phyloP scores from a whole-genome alignment of 345 rosid genomes.

The Murraya paniculata region DNA sequence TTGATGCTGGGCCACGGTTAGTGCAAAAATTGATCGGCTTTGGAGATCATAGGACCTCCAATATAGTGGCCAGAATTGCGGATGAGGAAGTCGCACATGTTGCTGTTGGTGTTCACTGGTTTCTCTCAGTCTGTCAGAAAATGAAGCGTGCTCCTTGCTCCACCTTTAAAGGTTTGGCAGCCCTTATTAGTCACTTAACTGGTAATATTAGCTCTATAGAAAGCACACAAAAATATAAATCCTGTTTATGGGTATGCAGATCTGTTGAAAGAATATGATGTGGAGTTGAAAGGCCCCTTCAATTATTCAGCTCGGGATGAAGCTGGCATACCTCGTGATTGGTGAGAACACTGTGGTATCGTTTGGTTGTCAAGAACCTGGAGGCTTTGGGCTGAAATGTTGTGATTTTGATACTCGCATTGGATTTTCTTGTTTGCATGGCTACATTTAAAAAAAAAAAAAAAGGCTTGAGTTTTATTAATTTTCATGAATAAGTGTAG shows the following conservation, averaged over 20 bases:
- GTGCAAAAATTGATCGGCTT: slow-evolving; percentile 78
- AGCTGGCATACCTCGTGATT: slow-evolving; percentile 90
- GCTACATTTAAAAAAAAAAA: no score
- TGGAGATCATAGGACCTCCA: slow-evolving; percentile 78
- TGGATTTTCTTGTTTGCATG: background rate
- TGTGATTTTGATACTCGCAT: background rate
- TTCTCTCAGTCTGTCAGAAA: slow-evolving; percentile 64
- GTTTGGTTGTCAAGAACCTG: background rate
- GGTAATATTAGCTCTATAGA: background rate
- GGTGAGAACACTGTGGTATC: slow-evolving; percentile 38
- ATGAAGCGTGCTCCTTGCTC: slow-evolving; percentile 66
- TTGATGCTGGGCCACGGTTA: slow-evolving; percentile 95
- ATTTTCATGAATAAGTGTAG: background rate
- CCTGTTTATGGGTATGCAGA: slow-evolving; percentile 37
- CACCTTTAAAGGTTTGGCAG: slow-evolving; percentile 68
- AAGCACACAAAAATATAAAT: slow-evolving; percentile 8
- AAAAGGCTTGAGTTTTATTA: background rate
- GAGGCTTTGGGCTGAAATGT: background rate
- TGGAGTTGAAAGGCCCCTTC: slow-evolving; percentile 91
- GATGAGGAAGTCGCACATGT: slow-evolving; percentile 96
- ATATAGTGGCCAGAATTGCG: slow-evolving; percentile 69
- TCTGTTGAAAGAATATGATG: slow-evolving; percentile 65
- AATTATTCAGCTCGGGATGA: slow-evolving; percentile 83
- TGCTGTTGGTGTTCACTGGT: slow-evolving; percentile 90
- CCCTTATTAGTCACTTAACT: slow-evolving; percentile 1